Conservation (phyloP, 176 grass and related monocot genomes). For the Eragrostis curvula region DNA sequence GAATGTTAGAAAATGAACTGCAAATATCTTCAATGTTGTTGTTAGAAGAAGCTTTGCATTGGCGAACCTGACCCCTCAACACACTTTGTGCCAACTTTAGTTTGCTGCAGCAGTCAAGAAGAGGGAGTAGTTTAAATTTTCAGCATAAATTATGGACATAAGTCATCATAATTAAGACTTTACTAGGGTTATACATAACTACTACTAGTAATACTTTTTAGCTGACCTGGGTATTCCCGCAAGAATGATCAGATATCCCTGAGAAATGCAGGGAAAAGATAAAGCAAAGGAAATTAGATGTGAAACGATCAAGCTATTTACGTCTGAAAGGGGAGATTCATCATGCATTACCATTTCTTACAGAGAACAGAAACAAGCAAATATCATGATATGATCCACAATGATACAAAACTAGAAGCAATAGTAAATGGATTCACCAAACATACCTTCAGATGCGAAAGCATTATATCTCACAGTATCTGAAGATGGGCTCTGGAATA, state of each 20-base stretch:
- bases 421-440: not conserved
- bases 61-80: constrained; percentile 49
- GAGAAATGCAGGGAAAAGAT: constrained; percentile 34
- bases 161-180: not conserved
- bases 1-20: not conserved
- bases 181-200: not conserved
- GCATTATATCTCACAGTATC: not conserved
- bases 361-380: constrained; percentile 17
- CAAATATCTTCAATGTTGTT: constrained; percentile 5
- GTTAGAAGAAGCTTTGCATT: constrained; percentile 7
- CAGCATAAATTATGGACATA: constrained; percentile 32
- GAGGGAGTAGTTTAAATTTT: not conserved
- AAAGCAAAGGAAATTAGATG: not conserved
- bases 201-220: constrained; percentile 14
- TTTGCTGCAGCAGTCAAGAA: constrained; percentile 39
- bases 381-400: not conserved
- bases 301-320: constrained; percentile 36
- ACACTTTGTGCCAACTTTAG: constrained; percentile 31
- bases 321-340: not conserved
- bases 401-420: not conserved
- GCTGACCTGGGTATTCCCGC: constrained; percentile 42
- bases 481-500: constrained; percentile 38
- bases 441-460: constrained; percentile 43
- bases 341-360: not conserved
- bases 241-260: constrained; percentile 30